Base-by-base conservation (phyloP, 1,284 basidiomycete genomes). In the Papiliotrema laurentii region DNA sequence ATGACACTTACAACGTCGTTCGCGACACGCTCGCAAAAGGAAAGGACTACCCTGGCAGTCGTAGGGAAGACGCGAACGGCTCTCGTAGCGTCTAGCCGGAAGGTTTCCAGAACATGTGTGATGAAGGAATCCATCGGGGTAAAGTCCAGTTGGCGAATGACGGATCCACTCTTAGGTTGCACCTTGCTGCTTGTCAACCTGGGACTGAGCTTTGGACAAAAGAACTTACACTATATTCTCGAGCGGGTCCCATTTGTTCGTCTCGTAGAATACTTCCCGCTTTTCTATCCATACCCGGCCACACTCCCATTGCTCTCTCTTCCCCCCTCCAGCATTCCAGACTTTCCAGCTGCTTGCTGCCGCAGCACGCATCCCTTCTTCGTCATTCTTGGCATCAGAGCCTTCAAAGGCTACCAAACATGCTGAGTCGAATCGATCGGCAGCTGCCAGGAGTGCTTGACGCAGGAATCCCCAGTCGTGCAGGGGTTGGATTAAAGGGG, bases 51-150 rank as follows among this genome's bases (percentile, higher is more conserved):
- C n/a, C 61, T 58, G 0, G 72, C 69, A 9, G 55, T 77, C 0
- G 82, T 79, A 0, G 93, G 94, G 65, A 98, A 98, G 10, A 97
- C 84, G 7, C 85, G 79, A 4, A 85, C 83, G 2, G 92, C 89
- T 24, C 86, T 77, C 4, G 83, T 77, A 1, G 91, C 91, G 57
- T 97, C 85, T 35, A 84, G 81, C 3, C 76, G 68, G 11, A 97
- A 77, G 4, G 84, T 77, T 4, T 75, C 72, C 1, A 92, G 67
- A 2, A 93, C 77, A 41, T 80, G 79, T 0, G 75, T 75, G 76
- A 97, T 92, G 72, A 93, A 97, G 14, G 77, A 79, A 65, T 96
- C 90, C 94, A 97, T 97, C 0, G 93, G 81, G 19, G 85, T 86
- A 63, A 98, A 97, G 63, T 88, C 83, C 30, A 94, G 78, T 22